A percentile compares a stretch with the other conserved stretches of the same genome.
phyloP scores from a whole-genome alignment of 2,329 filamentous ascomycete species.

The Aspergillus uvarum region DNA sequence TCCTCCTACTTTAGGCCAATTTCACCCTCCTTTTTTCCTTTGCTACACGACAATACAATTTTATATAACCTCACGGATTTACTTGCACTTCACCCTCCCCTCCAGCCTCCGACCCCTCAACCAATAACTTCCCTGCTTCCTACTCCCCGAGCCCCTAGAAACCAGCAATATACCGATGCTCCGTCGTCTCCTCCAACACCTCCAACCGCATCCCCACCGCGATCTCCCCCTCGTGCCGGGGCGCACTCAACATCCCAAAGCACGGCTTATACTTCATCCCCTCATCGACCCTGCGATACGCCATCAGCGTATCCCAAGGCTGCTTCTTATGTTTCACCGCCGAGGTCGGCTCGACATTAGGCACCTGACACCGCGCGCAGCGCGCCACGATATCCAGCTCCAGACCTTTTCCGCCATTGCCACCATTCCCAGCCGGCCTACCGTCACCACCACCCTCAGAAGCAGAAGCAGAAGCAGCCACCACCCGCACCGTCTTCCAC shows the following conservation, averaged over 20 bases:
- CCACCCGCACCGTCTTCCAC: conserved; percentile 58
- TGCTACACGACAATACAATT: too few species aligned
- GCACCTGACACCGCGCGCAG: conserved; percentile 62
- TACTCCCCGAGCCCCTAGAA: conserved; percentile 21
- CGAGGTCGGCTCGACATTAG: conserved; percentile 65
- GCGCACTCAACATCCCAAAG: conserved; percentile 66
- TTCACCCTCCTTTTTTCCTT: too few species aligned
- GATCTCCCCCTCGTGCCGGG: conserved; percentile 55
- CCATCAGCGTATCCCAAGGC: conserved; percentile 63
- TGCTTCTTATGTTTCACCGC: conserved; percentile 58
- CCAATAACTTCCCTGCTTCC: too few species aligned
- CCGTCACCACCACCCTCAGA: neutral
- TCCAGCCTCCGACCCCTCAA: too few species aligned
- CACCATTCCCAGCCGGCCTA: neutral
- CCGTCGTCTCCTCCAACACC: conserved; percentile 56
- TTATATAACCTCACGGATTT: too few species aligned
- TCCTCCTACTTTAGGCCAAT: too few species aligned
- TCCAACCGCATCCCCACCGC: conserved; percentile 60
- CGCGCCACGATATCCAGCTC: conserved; percentile 59
- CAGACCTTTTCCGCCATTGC: conserved; percentile 29
- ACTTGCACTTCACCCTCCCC: too few species aligned
- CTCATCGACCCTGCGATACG: conserved; percentile 59
- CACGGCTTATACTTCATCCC: conserved; percentile 65
- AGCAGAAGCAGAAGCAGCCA: neutral
- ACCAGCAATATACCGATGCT: conserved; percentile 55